Percentiles rank a stretch among this genome's conserved stretches.
phyloP scores from a whole-genome alignment of 2,329 filamentous ascomycete species.

The Hymenoscyphus linearis region DNA sequence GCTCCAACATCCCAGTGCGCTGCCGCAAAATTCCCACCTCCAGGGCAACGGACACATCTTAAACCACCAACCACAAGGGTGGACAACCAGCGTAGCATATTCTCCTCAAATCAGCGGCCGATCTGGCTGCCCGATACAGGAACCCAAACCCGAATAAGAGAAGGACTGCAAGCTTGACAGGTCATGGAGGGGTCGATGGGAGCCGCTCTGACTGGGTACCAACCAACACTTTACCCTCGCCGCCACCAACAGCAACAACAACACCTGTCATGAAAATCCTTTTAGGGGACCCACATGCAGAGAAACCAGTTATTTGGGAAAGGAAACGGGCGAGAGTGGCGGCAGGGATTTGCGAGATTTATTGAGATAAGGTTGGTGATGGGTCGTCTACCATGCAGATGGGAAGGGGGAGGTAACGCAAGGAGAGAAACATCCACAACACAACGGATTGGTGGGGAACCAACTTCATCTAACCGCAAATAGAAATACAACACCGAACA shows the following conservation, averaged over 20 bases:
- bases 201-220: background rate
- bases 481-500: background rate
- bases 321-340: background rate
- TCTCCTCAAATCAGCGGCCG: background rate
- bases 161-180: background rate
- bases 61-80: background rate
- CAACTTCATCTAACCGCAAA: background rate
- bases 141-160: background rate
- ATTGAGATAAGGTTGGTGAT: background rate
- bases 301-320: background rate
- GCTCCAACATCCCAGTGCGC: background rate
- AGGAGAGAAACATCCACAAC: background rate
- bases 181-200: background rate
- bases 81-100: background rate
- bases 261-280: background rate
- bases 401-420: background rate
- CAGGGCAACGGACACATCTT: background rate
- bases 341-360: background rate
- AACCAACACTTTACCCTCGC: background rate
- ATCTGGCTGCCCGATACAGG: background rate
- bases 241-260: background rate
- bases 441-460: background rate
- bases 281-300: background rate
- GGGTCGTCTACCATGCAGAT: background rate
- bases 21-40: background rate